A percentile compares a stretch with the other conserved stretches of the same genome.
Evolutionary conservation across 2,329 filamentous ascomycete species (phyloP).

Genomic region (Cercospora zeina): DNA sequence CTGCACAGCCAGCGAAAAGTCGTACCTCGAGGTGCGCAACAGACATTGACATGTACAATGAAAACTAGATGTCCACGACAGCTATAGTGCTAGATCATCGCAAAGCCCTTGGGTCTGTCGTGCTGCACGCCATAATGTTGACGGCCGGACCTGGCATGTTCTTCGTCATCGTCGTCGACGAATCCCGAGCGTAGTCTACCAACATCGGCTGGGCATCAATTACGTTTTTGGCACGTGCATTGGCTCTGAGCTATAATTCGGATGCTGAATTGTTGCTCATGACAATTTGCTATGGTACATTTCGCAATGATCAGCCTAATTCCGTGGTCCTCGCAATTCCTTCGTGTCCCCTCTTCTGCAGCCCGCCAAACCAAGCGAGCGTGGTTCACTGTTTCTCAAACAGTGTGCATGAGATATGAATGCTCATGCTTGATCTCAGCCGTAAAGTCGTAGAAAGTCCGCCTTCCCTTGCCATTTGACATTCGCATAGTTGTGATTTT

Average conservation of each 20-base stretch:
- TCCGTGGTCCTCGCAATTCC: not conserved
- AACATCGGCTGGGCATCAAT: no score
- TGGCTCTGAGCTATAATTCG: not conserved
- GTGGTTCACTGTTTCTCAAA: not conserved
- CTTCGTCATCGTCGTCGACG: no score
- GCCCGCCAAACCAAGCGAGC: conserved; percentile 9
- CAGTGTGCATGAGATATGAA: not conserved
- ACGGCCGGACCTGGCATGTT: no score
- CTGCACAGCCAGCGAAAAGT: not conserved
- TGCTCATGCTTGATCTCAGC: conserved; percentile 1
- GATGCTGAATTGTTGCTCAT: not conserved
- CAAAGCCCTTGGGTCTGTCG: not conserved
- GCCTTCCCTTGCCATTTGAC: not conserved
- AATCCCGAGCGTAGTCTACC: no score
- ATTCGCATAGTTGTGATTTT: not conserved
- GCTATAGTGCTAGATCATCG: not conserved
- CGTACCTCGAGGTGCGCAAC: not conserved
- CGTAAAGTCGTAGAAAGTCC: conserved; percentile 14
- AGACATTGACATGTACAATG: not conserved
- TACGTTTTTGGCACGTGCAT: no score
- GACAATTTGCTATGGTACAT: conserved; percentile 16
- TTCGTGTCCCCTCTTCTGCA: not conserved
- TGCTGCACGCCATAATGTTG: no score
- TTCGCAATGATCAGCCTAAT: not conserved
- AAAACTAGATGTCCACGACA: not conserved